phyloP scores from a whole-genome alignment of 805 yeast genomes.

The Wickerhamomyces rabaulensis region DNA sequence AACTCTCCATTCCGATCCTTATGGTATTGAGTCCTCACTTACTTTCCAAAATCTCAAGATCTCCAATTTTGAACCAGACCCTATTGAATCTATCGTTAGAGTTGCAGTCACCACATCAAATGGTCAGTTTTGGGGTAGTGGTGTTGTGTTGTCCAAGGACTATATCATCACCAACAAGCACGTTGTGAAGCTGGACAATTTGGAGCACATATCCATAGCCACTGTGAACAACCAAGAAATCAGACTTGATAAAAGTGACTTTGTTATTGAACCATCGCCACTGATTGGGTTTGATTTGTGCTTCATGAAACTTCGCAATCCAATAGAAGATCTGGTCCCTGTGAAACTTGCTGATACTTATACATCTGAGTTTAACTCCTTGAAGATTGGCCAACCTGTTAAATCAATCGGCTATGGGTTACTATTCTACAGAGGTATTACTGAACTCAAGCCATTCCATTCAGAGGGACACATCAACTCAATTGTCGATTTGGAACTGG shows the following conservation, averaged over 20 bases:
- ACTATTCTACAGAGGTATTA: conserved; percentile 9
- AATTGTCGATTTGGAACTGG: conserved; percentile 10
- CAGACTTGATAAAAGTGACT: conserved; percentile 6
- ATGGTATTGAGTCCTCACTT: not conserved
- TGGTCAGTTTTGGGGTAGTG: conserved; percentile 26
- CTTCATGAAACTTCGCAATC: conserved; percentile 14
- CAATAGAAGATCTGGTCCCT: conserved; percentile 7
- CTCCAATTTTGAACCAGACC: conserved; percentile 4
- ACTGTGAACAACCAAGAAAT: conserved; percentile 8
- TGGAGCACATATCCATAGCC: conserved; percentile 10
- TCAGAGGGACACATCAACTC: conserved; percentile 20
- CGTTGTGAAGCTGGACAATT: conserved; percentile 15
- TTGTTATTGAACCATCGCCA: conserved; percentile 12
- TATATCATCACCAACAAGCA: conserved; percentile 23
- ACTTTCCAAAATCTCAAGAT: not conserved
- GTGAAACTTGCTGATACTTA: conserved; percentile 7
- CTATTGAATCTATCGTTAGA: conserved; percentile 18
- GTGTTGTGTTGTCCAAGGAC: conserved; percentile 14
- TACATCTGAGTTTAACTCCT: conserved; percentile 1
- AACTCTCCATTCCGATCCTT: not conserved
- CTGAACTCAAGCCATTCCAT: conserved; percentile 14
- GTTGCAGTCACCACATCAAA: conserved; percentile 14
- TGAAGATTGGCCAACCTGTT: conserved; percentile 14
- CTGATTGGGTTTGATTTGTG: conserved; percentile 23
- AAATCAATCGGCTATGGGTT: conserved; percentile 24